phyloP scores from a whole-genome alignment of 495 filamentous ascomycete genomes.

The Parmelia sp. region DNA sequence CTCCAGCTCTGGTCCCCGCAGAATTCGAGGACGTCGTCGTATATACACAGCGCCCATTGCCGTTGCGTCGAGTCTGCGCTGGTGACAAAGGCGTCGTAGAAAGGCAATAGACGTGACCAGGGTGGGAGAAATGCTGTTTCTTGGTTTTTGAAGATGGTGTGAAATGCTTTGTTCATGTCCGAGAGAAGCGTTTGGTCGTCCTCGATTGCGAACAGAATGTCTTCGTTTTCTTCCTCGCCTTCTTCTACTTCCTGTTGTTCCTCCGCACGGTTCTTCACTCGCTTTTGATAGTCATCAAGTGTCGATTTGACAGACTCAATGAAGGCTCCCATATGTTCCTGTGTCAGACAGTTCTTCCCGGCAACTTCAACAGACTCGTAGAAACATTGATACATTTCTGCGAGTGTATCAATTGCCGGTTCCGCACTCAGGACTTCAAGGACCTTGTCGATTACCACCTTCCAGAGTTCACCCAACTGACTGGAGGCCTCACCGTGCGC shows the following conservation, averaged over 20 bases:
- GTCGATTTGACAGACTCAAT: slow-evolving; percentile 76
- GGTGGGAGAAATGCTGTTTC: slow-evolving; percentile 72
- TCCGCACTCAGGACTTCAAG: slow-evolving; percentile 93
- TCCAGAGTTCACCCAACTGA: slow-evolving; percentile 75
- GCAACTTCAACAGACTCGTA: slow-evolving; percentile 97
- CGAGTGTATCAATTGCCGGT: slow-evolving; percentile 90
- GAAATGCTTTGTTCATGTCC: slow-evolving; percentile 99
- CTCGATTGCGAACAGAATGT: slow-evolving; percentile 83
- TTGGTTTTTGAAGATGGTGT: slow-evolving; percentile 97
- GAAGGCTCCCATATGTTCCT: slow-evolving; percentile 75
- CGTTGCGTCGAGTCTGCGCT: slow-evolving; percentile 83
- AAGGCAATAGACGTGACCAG: slow-evolving; percentile 77
- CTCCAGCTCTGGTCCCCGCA: slow-evolving; percentile 77
- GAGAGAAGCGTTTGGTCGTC: slow-evolving; percentile 95
- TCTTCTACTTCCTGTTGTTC: slow-evolving; percentile 71
- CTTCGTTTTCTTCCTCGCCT: slow-evolving; percentile 74
- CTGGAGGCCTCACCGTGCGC: slow-evolving; percentile 71
- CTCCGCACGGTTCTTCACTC: slow-evolving; percentile 71
- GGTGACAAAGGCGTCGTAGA: slow-evolving; percentile 79
- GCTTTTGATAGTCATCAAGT: slow-evolving; percentile 83
- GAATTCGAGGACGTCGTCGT: slow-evolving; percentile 97
- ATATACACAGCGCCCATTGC: slow-evolving; percentile 97
- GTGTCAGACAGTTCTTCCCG: slow-evolving; percentile 71
- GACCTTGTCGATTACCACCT: slow-evolving; percentile 76
- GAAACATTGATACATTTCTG: slow-evolving; percentile 99